Base-by-base conservation (phyloP, 768 basidiomycete species). In the Tulasnella sp. region DNA sequence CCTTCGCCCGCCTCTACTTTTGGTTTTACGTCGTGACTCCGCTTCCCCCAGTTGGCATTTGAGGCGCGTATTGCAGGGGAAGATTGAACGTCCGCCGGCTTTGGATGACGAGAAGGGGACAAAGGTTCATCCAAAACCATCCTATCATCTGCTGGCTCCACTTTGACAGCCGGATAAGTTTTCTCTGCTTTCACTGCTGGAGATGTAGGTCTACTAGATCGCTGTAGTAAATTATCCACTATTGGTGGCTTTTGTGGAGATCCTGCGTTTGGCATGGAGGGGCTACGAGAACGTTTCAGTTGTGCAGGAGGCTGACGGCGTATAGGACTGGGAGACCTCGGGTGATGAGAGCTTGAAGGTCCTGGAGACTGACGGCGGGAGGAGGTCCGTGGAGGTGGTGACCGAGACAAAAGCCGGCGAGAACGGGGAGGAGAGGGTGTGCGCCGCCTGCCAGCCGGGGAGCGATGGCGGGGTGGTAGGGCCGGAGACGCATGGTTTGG, bases 351-450 rank as follows among this genome's bases (percentile, higher is more conserved):
- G 15, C 49, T 50, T 34, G 51, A 43, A 27, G 58, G 54, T 17
- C 48, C 56, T 5, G 55, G 32, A 4, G 61, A 63, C 44, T 43
- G 61, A 60, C 61, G 61, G 34, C 58, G 56, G 21, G 48, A 32
- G 38, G 42, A 49, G 4, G 58, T 42, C 48, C 56, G 58, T 21
- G 56, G 23, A 17, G 56, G 58, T 49, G 48, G 53, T 34, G 53
- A 47, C 1, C 23, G 55, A 38, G 13, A 41, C n/a, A 3, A 38
- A 42, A 13, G 38, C 27, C 43, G 55, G 43, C 17, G 43, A 56
- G 41, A 29, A 26, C 34, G 55, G 44, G 42, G 54, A 56, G 34
- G 45, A 7, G 45, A 21, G 45, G 45, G 19, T 48, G 34, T 38
- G 15, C 34, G 34, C 5, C 34, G 34, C 34, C 34, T 38, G 15